Evolutionary conservation across 495 filamentous ascomycete species (phyloP), one percentile per base, ranked within the genome.

Genomic region (Penicillium salamii): DNA sequence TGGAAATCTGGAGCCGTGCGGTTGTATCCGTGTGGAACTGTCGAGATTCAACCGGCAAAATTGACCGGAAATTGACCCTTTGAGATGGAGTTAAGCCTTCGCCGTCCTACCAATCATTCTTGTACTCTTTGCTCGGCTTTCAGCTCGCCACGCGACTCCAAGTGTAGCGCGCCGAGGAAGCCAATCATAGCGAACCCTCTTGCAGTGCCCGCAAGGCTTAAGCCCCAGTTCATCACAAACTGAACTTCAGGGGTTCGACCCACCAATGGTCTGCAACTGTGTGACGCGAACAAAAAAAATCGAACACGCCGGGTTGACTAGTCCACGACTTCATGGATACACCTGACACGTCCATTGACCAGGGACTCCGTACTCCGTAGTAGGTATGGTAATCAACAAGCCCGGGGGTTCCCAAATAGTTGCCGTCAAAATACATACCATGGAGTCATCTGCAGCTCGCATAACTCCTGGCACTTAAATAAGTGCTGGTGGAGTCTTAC

Each of bases 401-500:
- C n/a, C n/a, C n/a, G n/a, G n/a, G n/a, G n/a, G n/a, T n/a, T n/a
- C n/a, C n/a, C n/a, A n/a, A n/a, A n/a, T n/a, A n/a, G n/a, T n/a
- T n/a, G n/a, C n/a, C n/a, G n/a, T n/a, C n/a, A n/a, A n/a, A n/a
- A n/a, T n/a, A n/a, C n/a, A n/a, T n/a, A n/a, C n/a, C n/a, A n/a
- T n/a, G n/a, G n/a, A n/a, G n/a, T n/a, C n/a, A n/a, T n/a, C n/a
- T n/a, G n/a, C n/a, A n/a, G n/a, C n/a, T 39, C 36, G 18, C 18
- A 11, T 19, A 23, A 20, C 21, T 28, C 9, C 12, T 24, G 38
- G 9, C 38, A 40, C 5, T 7, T 14, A 19, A 26, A 26, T 20
- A 23, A 9, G 20, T 39, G 37, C 17, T 2, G 19, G 53, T 56
- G 53, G 50, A 54, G 42, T 33, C 55, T 14, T 26, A 38, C 49